Conservation (phyloP, 164 flowering plant genomes). For the Kalanchoe fedtschenkoi region DNA sequence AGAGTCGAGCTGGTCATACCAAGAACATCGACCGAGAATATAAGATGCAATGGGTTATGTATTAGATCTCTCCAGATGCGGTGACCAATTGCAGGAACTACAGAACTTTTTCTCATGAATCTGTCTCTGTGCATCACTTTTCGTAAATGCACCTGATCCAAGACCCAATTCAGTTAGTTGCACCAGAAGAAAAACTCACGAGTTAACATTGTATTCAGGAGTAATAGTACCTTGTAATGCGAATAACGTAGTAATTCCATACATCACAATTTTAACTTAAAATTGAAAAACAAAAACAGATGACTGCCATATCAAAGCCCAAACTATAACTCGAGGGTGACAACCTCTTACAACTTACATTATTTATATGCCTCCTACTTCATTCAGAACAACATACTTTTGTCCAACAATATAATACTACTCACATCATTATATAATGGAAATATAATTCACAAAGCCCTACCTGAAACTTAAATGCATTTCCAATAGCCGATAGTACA, state of each 20-base stretch:
- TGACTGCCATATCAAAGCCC: neutral
- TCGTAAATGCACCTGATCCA: constrained; percentile 70
- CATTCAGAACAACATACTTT: neutral
- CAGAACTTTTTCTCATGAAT: constrained; percentile 79
- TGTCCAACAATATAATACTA: neutral
- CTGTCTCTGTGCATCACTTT: constrained; percentile 83
- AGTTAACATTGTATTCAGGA: neutral
- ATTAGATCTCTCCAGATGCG: constrained; percentile 88
- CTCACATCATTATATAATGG: too few species aligned
- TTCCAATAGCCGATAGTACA: constrained; percentile 84
- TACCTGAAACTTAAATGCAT: constrained; percentile 93
- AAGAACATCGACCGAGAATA: constrained; percentile 89
- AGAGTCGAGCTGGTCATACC: constrained; percentile 98
- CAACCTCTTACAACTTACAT: neutral
- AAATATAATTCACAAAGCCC: too few species aligned
- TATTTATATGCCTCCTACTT: neutral
- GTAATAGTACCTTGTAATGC: neutral
- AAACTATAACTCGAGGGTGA: neutral
- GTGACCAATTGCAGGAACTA: constrained; percentile 68
- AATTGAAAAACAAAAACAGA: neutral
- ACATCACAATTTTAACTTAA: neutral
- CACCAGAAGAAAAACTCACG: neutral
- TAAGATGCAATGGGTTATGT: constrained; percentile 87
- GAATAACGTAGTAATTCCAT: neutral
- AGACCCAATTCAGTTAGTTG: neutral